A percentile compares a stretch with the other conserved stretches of the same genome.
These are phyloP conservation scores for Yamadazyma pseudoaaseri DNA, from an alignment of 1,139 yeast species.

Conservation along the genomic window DNA sequence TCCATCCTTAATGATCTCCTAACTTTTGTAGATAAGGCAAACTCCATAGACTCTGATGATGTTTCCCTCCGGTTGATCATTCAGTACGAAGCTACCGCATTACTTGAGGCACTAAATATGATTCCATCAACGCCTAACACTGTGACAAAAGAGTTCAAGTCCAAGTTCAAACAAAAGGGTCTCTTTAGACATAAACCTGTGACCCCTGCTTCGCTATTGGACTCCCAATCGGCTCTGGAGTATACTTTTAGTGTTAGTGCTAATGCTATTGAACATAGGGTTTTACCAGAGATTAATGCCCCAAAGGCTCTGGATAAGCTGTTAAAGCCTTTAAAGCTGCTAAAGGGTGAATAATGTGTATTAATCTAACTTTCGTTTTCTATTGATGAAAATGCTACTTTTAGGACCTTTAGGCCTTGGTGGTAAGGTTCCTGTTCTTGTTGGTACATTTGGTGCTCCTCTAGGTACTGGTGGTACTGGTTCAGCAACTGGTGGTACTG, in stretches of 20 bases:
- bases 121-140: slow-evolving; percentile 6
- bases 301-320: too few species aligned
- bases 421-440: not conserved
- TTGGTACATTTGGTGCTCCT: too few species aligned
- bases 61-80: slow-evolving; percentile 4
- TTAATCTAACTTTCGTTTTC: slow-evolving; percentile 8
- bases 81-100: slow-evolving; percentile 12
- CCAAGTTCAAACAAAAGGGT: slow-evolving; percentile 7
- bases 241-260: slow-evolving; percentile 14
- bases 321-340: too few species aligned
- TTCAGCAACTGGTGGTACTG: too few species aligned
- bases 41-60: not conserved
- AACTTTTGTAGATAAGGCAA: slow-evolving; percentile 1
- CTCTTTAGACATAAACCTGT: too few species aligned
- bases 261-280: slow-evolving; percentile 16
- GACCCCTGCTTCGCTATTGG: too few species aligned
- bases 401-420: slow-evolving; percentile 2
- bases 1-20: slow-evolving; percentile 9
- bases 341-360: slow-evolving; percentile 12
- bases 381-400: slow-evolving; percentile 10
- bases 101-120: slow-evolving; percentile 13
- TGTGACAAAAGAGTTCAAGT: slow-evolving; percentile 4
- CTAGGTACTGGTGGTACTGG: too few species aligned
- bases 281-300: too few species aligned
- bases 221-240: slow-evolving; percentile 14